These are phyloP conservation scores for Cucurbita pepo DNA, from an alignment of 306 rosid genomes.

Conservation along the genomic window DNA sequence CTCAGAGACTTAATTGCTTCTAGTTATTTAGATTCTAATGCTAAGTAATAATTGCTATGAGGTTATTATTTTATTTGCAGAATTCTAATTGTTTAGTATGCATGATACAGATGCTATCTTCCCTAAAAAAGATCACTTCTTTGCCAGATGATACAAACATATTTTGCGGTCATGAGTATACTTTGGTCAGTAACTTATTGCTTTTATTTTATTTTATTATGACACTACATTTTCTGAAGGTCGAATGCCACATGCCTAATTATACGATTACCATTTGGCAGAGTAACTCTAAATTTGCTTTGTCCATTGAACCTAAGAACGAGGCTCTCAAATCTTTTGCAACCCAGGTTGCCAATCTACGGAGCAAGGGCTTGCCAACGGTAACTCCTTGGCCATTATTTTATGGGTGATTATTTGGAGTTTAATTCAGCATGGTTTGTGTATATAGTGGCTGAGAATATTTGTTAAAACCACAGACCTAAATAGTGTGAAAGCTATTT, in stretches of 20 bases:
- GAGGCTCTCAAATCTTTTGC: slow-evolving; percentile 76
- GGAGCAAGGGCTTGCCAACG: slow-evolving; percentile 78
- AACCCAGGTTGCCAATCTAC: slow-evolving; percentile 46
- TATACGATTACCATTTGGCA: slow-evolving; percentile 20
- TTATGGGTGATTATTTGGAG: not conserved
- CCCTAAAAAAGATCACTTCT: slow-evolving; percentile 56
- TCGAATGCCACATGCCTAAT: slow-evolving; percentile 7
- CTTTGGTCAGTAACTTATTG: slow-evolving; percentile 41
- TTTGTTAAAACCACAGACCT: no score
- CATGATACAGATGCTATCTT: slow-evolving; percentile 57
- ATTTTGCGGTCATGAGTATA: slow-evolving; percentile 80
- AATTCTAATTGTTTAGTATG: slow-evolving; percentile 3
- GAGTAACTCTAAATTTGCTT: slow-evolving; percentile 80
- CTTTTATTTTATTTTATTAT: not conserved
- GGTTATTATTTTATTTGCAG: not conserved
- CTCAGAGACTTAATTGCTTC: not conserved
- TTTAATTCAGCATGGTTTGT: not conserved
- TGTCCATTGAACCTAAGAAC: slow-evolving; percentile 73
- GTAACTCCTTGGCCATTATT: slow-evolving; percentile 19
- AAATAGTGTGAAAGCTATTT: no score
- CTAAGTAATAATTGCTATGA: not conserved
- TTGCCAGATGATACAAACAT: slow-evolving; percentile 68
- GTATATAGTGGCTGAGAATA: no score
- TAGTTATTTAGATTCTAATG: not conserved
- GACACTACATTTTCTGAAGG: not conserved